Base-by-base conservation (phyloP, 371 early-diverging fungal species). In the Syncephalastrum sp. region DNA sequence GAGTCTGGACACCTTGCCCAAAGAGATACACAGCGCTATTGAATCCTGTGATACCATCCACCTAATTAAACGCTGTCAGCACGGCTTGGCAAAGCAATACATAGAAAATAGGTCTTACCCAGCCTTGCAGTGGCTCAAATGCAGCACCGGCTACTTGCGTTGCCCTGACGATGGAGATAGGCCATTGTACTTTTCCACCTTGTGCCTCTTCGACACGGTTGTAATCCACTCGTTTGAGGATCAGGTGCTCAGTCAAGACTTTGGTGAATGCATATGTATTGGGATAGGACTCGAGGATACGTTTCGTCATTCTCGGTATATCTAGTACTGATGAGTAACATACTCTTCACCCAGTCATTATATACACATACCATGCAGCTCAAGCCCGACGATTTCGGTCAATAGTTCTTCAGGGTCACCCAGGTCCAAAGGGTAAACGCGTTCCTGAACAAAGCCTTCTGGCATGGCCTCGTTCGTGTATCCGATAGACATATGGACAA, bases 181-280 rank as follows among this genome's bases (percentile, higher is more conserved):
- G 82, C 72, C 77, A 75, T 51, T 78, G 74, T 7, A 59, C 59
- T 52, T 76, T 75, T 13, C 79, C 74, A 24, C 76, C 77, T 29
- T 79, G 76, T 3, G 65, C 71, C 55, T 79, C 76, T 47, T 79
- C 82, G 1, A 81, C 50, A 1, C 74, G 64, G 63, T 82, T 83
- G 6, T 69, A 61, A 62, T 82, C 82, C 47, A 75, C 81, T 14
- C 83, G 69, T 41, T 79, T 78, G 52, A 80, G 61, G 43, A 86
- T 76, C 51, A 83, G 50, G 43, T 83, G 82, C 42, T 86, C 86
- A 0, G 84, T 82, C 42, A 86, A 45, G 8, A 80, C 74, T 54
- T 86, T 86, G 3, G 84, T 82, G 56, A 86, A 86, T 0, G 83
- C 77, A 52, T 86, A 83, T 0, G 84, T 84, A 53, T 82, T 83